Base-by-base conservation (phyloP, 2,329 filamentous ascomycete genomes). In the Drechslerella dactyloides region DNA sequence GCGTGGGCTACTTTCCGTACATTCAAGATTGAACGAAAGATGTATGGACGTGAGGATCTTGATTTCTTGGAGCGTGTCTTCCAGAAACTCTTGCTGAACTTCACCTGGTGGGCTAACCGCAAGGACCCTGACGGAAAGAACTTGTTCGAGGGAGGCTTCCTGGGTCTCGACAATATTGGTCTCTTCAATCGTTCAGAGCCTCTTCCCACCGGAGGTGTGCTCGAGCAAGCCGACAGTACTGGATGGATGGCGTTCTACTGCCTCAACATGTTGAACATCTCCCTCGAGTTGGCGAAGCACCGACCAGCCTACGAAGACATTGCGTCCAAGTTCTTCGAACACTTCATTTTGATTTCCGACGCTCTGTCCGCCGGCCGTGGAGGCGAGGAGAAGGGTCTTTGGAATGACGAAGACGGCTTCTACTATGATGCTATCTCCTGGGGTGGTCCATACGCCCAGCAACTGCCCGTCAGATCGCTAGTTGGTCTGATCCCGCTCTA, bases 241-340 rank as follows among this genome's bases (percentile, higher is more conserved):
- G 93, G 93, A 33, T 97, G 93, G 93, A 97, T 97, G 93, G 93
- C 91, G 8, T 97, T 97, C 80, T 97, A 96, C 82, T 96, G 90
- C 77, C 82, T 97, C 74, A 92, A 88, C 81, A 97, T 97, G 93
- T 84, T 97, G 78, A 97, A 97, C 81, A 97, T 97, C 77, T 89
- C 93, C 13, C 85, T 97, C 11, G 94, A 97, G 81, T 84, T 97
- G 75, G 93, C 93, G 69, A 97, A 97, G 82, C 91, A 97, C 79
- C 89, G 94, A 51, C 89, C 93, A 44, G 96, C 89, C 23, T 64
- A 59, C 24, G 13, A 27, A 60, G 27, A 40, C 48, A 19, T 97
- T 82, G 93, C 93, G 1, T 96, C 92, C 56, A 97, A 97, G 81
- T 97, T 97, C 83, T 97, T 97, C 77, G 94, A 97, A 82, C 94